Percentiles rank a stretch among this genome's conserved stretches.
Evolutionary conservation across 2,329 filamentous ascomycete genomes (phyloP).

Genomic region (Ophiocordyceps polyrhachis-furcata): DNA sequence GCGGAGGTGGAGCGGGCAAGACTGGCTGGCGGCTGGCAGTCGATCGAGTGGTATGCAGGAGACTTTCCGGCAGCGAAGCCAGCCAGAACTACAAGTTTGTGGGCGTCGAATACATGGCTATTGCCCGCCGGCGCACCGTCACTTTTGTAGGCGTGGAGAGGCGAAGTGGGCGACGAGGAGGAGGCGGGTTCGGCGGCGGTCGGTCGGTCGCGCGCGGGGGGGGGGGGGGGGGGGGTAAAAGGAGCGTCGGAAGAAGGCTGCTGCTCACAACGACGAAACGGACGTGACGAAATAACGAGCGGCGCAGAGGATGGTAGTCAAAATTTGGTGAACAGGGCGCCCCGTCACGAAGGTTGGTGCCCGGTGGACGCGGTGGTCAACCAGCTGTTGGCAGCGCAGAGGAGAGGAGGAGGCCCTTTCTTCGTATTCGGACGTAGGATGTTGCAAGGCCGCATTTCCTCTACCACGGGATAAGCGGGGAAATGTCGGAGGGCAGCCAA

Average conservation of each 20-base stretch:
- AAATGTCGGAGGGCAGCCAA: constrained; percentile 11
- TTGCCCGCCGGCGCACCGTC: constrained; percentile 10
- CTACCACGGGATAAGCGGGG: constrained; percentile 21
- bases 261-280: background rate
- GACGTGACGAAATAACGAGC: background rate
- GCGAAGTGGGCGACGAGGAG: background rate
- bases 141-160: constrained; percentile 6
- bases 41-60: constrained; percentile 2
- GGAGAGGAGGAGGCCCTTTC: background rate
- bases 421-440: constrained; percentile 1
- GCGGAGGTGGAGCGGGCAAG: background rate
- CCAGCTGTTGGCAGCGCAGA: background rate
- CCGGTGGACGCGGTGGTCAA: constrained; percentile 1
- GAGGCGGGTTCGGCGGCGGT: background rate
- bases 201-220: background rate
- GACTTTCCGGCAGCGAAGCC: constrained; percentile 25
- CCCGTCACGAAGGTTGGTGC: constrained; percentile 4
- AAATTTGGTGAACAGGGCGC: background rate
- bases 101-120: constrained; percentile 28
- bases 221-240: background rate
- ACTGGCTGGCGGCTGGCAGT: background rate
- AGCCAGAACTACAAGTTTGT: constrained; percentile 28
- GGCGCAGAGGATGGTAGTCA: background rate
- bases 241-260: background rate
- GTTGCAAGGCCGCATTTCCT: constrained; percentile 8